These are phyloP conservation scores for Fusarium succisae DNA, from an alignment of 2,329 filamentous ascomycete genomes.

Conservation along the genomic window DNA sequence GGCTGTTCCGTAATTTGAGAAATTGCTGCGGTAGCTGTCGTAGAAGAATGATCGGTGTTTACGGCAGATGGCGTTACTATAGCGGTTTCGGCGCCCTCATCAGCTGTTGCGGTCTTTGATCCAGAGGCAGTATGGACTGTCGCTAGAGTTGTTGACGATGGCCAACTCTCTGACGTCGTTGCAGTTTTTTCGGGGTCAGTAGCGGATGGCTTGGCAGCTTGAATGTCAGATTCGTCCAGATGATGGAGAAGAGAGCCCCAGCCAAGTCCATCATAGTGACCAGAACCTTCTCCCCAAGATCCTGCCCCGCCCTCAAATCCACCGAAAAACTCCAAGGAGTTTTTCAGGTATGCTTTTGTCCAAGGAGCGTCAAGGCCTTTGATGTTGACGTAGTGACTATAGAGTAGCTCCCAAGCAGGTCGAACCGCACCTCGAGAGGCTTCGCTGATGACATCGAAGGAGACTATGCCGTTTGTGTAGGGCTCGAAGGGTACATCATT, in stretches of 20 bases:
- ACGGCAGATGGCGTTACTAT: not conserved
- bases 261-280: not conserved
- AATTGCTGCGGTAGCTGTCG: no score
- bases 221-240: not conserved
- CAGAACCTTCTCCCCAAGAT: not conserved
- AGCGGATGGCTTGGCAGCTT: not conserved
- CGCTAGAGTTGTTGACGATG: not conserved
- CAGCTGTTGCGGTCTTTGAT: not conserved
- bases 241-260: not conserved
- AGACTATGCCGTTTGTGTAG: slow-evolving; percentile 23
- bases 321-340: not conserved
- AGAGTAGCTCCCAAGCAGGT: slow-evolving; percentile 10
- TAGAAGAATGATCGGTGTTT: not conserved
- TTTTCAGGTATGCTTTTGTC: slow-evolving; percentile 23
- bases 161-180: not conserved
- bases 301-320: not conserved
- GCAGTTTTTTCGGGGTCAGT: not conserved
- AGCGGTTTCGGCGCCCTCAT: not conserved
- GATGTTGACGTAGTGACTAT: slow-evolving; percentile 22
- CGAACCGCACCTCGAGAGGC: slow-evolving; percentile 4
- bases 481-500: slow-evolving; percentile 29
- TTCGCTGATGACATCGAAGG: slow-evolving; percentile 3
- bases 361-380: slow-evolving; percentile 25
- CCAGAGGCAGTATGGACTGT: not conserved
- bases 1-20: not conserved